Evolutionary conservation across 352 stramenopile genomes (phyloP), one percentile per base, ranked within the genome.

Genomic region (Phytophthora cactorum): DNA sequence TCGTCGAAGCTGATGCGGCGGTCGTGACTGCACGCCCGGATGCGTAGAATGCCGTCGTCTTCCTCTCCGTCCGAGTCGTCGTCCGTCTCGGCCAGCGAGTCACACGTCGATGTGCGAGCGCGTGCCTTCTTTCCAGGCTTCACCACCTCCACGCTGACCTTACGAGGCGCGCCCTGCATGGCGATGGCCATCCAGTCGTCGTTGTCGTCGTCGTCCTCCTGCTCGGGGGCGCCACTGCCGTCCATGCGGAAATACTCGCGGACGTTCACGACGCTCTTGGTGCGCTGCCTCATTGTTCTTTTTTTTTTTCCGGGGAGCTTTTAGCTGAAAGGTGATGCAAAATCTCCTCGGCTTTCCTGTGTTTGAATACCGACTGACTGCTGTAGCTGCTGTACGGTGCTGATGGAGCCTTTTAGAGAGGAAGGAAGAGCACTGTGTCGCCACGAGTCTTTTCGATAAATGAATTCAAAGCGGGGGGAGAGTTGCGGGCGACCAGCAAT

Each of bases 1-100:
- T 79, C 77, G 49, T 89, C 73, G 54, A 94, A 94, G 70, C 83
- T 92, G 65, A 94, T 93, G 64, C 85, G 83, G 27, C 84, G 82
- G 62, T 81, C 74, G 66, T 92, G 83, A 34, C 76, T 89, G 67
- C 83, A 93, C 52, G 81, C 82, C 41, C 85, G 81, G 31, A 81
- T 60, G 49, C 83, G 81, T 27, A 79, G 54, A 39, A 84, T 75
- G 45, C 72, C 72, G 38, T 88, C 79, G 43, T 85, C 77, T 4
- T 90, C 81, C 17, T 87, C 80, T n/a, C 81, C 72, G n/a, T 87
- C 79, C n/a, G 86, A 80, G 39, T 85, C 75, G 27, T 89, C 81
- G 54, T 89, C 78, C 12, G 75, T 86, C 8, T 85, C 83, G 22
- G 84, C 83, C 66, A 84, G 75, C 10, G 75, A 86, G 34, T 88